Evolutionary conservation across 371 early-diverging fungal species (phyloP), one percentile per base, ranked within the genome.

Genomic region (Mortierella polycephala): DNA sequence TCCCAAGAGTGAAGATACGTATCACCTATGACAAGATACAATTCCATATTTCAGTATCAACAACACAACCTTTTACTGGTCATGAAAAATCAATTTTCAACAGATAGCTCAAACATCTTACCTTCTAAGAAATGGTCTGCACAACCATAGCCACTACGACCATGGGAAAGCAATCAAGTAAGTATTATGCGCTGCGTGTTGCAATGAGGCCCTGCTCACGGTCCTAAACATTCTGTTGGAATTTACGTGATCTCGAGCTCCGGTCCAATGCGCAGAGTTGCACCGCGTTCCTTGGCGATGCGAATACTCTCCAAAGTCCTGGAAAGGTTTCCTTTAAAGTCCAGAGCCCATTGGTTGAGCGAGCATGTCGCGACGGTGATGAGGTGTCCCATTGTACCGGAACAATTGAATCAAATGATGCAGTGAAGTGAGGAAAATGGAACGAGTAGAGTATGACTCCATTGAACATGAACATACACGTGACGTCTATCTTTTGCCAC

Each of bases 291-390:
- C 73, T 96, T 96, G 4, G 98, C 96, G 23, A 91, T 83, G 30
- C 85, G 81, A 63, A 98, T 95, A 83, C 94, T 94, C 75, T 92
- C 90, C 11, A 91, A 84, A 64, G 96, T 98, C 62, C 98, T 89
- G 49, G 87, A 82, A 10, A 90, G 87, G 86, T 99, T 99, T 16
- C 98, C 98, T 47, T 90, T 88, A 63, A 98, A 98, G 82, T 98
- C 98, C 46, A 99, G 85, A 0, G 98, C 96, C 98, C 98, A 99
- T 85, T 99, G 98, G 85, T 97, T 96, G 8, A 95, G 85, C 47
- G 94, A 88, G 70, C 95, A 95, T 5, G 95, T 93, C 11, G 95
- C 93, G 47, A 95, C 87, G 4, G 92, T 93, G 51, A 92, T 88
- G 23, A 82, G 72, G 63, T 83, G 83, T 3, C 82, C 85, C 85